phyloP scores from a whole-genome alignment of 1,284 basidiomycete species.

The Ustilago vetiveriae region DNA sequence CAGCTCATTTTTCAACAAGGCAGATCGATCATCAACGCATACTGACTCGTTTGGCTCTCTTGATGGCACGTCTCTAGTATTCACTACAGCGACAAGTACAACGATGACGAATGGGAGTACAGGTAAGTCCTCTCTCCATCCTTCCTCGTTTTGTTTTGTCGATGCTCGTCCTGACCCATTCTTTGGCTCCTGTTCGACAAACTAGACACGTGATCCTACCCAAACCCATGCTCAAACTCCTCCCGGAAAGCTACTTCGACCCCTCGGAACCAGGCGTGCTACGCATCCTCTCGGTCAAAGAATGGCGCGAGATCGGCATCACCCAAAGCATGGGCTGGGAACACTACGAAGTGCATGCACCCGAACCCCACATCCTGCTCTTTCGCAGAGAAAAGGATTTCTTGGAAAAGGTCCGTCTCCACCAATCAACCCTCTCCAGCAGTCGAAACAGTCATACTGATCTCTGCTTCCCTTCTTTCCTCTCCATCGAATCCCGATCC shows the following conservation, averaged over 20 bases:
- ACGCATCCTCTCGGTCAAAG: constrained; percentile 81
- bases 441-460: no score
- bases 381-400: constrained; percentile 70
- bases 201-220: constrained; percentile 62
- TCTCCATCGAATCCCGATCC: no score
- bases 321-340: constrained; percentile 96
- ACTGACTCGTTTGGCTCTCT: no score
- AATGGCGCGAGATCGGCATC: constrained; percentile 96
- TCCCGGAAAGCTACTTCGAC: constrained; percentile 70
- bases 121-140: constrained; percentile 67
- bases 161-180: neutral
- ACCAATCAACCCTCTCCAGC: no score
- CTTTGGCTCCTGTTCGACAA: neutral
- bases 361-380: constrained; percentile 71
- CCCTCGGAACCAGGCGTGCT: constrained; percentile 80
- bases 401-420: constrained; percentile 49
- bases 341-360: constrained; percentile 88
- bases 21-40: no score
- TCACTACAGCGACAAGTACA: constrained; percentile 69
- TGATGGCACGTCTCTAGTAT: no score
- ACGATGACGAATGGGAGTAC: constrained; percentile 74
- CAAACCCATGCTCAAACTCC: constrained; percentile 67
- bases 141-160: neutral
- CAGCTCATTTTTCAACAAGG: no score
- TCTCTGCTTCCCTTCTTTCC: neutral